Conservation (phyloP, 139 green algal genomes). For the Desmodesmus armatus region DNA sequence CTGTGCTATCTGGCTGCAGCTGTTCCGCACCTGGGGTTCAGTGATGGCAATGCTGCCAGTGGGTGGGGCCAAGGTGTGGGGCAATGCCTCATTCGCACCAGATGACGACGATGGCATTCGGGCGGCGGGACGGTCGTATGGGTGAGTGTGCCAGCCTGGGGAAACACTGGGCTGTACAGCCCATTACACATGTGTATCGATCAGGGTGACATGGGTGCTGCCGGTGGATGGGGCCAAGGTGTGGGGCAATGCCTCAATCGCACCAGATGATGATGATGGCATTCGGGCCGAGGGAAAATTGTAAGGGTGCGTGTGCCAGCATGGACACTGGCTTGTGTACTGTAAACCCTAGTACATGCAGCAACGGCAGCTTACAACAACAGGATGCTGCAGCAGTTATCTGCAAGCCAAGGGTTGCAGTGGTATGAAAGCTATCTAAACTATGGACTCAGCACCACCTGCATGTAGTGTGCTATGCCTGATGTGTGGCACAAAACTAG, state of each 20-base stretch:
- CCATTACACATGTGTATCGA: too few species aligned
- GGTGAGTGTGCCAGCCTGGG: constrained; percentile 13
- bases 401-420: neutral
- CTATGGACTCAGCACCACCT: too few species aligned
- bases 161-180: too few species aligned
- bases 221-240: constrained; percentile 76
- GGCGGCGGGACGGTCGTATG: constrained; percentile 47
- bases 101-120: constrained; percentile 64
- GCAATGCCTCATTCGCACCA: constrained; percentile 72
- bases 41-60: constrained; percentile 83
- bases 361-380: too few species aligned
- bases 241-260: constrained; percentile 80
- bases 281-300: constrained; percentile 39
- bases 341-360: too few species aligned
- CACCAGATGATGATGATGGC: constrained; percentile 69
- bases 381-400: neutral
- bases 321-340: too few species aligned
- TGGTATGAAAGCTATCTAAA: too few species aligned
- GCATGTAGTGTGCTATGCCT: too few species aligned
- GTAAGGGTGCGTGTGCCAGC: constrained; percentile 44
- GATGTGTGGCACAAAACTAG: too few species aligned
- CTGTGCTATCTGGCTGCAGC: constrained; percentile 48
- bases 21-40: constrained; percentile 82
- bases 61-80: constrained; percentile 81
- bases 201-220: constrained; percentile 67